Conservation (phyloP, 2,329 filamentous ascomycete species). For the Epichloe gansuensis region DNA sequence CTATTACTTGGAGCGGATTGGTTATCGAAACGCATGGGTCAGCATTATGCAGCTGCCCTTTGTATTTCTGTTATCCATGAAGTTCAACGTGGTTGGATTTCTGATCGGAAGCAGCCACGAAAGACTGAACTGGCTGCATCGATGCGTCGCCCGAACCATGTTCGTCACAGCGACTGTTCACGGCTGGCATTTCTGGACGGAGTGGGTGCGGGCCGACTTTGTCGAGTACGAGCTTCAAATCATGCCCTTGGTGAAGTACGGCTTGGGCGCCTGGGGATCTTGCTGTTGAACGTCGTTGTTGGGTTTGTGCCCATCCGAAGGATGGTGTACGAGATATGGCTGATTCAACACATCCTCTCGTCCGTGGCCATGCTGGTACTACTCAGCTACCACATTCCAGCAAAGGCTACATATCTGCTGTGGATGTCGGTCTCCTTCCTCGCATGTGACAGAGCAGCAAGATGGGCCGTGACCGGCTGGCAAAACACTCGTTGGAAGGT, state of each 20-base stretch:
- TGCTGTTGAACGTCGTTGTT: slow-evolving; percentile 53
- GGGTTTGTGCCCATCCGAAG: slow-evolving; percentile 52
- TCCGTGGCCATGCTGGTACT: slow-evolving; percentile 51
- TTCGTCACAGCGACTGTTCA: slow-evolving; percentile 57
- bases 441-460: slow-evolving; percentile 48
- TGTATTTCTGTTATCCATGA: slow-evolving; percentile 49
- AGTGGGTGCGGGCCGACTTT: slow-evolving; percentile 50
- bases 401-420: slow-evolving; percentile 45
- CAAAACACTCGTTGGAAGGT: slow-evolving; percentile 37
- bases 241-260: slow-evolving; percentile 55
- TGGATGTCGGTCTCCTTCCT: slow-evolving; percentile 55
- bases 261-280: slow-evolving; percentile 52
- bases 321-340: slow-evolving; percentile 58
- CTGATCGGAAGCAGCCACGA: slow-evolving; percentile 55
- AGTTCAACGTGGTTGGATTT: slow-evolving; percentile 46
- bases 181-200: slow-evolving; percentile 55
- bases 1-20: slow-evolving; percentile 52
- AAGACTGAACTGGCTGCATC: slow-evolving; percentile 60
- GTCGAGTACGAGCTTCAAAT: slow-evolving; percentile 45
- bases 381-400: slow-evolving; percentile 50
- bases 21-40: slow-evolving; percentile 57
- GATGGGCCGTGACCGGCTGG: slow-evolving; percentile 35
- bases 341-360: slow-evolving; percentile 53
- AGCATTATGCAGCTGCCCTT: slow-evolving; percentile 52
- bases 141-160: slow-evolving; percentile 59